Evolutionary conservation across 1,284 basidiomycete genomes (phyloP).

Genomic region (Leccinum discolor): DNA sequence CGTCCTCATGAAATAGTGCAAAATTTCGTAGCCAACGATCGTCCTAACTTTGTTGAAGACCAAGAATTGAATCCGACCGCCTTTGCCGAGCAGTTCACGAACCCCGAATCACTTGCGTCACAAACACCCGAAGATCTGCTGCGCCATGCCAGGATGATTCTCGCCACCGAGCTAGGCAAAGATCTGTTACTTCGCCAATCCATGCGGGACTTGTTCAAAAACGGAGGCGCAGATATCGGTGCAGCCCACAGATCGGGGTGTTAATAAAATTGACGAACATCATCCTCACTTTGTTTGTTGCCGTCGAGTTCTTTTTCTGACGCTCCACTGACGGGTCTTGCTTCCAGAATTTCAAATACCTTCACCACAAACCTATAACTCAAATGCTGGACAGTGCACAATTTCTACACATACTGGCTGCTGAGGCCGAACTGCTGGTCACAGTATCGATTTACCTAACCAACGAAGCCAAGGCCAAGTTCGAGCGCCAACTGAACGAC

Average conservation of each 20-base stretch:
- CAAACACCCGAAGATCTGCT: conserved; percentile 66
- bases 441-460: conserved; percentile 75
- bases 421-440: conserved; percentile 88
- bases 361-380: conserved; percentile 79
- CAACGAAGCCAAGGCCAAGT: conserved; percentile 58
- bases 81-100: conserved; percentile 80
- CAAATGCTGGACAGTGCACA: conserved; percentile 76
- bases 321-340: conserved; percentile 7
- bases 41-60: conserved; percentile 76
- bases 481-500: conserved; percentile 77
- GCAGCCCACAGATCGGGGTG: conserved; percentile 90
- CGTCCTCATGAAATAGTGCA: conserved; percentile 77
- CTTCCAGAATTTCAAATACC: conserved; percentile 91
- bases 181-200: conserved; percentile 89
- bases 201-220: conserved; percentile 80
- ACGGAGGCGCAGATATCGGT: conserved; percentile 81
- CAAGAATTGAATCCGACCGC: conserved; percentile 71
- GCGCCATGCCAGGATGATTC: conserved; percentile 78
- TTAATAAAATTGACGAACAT: conserved; percentile 87
- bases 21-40: conserved; percentile 67
- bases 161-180: conserved; percentile 90
- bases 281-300: conserved; percentile 85
- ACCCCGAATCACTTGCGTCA: conserved; percentile 59
- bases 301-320: neutral
- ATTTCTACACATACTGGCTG: conserved; percentile 90